Evolutionary conservation across 257 asterid genomes (phyloP).

Genomic region (Fraxinus americana): DNA sequence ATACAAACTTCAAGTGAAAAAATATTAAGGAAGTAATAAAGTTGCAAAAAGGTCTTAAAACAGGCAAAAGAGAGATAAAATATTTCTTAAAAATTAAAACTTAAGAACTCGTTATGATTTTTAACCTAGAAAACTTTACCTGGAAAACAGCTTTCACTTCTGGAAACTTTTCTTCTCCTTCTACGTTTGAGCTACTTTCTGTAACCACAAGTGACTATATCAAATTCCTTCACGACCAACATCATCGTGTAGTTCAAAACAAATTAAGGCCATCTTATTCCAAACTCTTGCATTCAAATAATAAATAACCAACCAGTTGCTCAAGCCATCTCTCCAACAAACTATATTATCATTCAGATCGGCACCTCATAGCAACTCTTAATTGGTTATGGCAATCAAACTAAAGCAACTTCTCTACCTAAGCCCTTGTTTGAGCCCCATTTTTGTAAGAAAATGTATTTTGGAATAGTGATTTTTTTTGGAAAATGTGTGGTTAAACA

Average conservation of each 20-base stretch:
- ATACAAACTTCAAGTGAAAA: background rate
- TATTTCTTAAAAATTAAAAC: slow-evolving; percentile 4
- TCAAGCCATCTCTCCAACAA: slow-evolving; percentile 14
- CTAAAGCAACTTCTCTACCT: background rate
- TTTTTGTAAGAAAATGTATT: no score
- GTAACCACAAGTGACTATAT: slow-evolving; percentile 23
- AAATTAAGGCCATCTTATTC: slow-evolving; percentile 7
- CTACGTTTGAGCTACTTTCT: slow-evolving; percentile 51
- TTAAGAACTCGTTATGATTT: slow-evolving; percentile 7
- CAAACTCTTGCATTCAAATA: background rate
- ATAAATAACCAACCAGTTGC: slow-evolving; percentile 1
- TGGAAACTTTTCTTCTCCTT: slow-evolving; percentile 69
- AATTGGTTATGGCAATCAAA: background rate
- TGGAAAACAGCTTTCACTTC: slow-evolving; percentile 80
- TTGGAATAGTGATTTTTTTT: no score
- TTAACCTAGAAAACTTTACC: slow-evolving; percentile 43
- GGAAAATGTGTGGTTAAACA: no score
- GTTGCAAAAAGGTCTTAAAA: background rate
- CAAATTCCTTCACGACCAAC: background rate
- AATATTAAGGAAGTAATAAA: background rate
- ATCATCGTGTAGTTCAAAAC: slow-evolving; percentile 29
- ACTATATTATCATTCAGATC: slow-evolving; percentile 15
- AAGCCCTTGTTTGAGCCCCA: background rate
- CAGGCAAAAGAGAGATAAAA: slow-evolving; percentile 5
- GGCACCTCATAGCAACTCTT: background rate